Conservation (phyloP, 2,329 filamentous ascomycete species). For the Nannizziopsis arthrosporioides region DNA sequence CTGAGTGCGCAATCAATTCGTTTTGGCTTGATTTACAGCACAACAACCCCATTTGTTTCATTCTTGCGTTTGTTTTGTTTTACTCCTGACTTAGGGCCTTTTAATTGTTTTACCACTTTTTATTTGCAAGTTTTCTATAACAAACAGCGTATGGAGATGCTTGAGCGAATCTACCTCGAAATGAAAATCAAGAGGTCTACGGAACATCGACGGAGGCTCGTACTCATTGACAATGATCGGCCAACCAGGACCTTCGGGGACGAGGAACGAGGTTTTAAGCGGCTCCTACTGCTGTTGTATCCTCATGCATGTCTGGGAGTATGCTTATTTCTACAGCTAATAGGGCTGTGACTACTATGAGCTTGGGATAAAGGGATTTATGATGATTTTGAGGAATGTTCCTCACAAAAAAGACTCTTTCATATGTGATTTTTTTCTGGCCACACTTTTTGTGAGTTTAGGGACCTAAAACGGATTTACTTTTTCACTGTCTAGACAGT, state of each 20-base stretch:
- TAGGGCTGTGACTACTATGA: no score
- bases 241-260: no score
- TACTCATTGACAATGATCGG: no score
- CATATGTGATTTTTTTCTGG: not conserved
- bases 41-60: not conserved
- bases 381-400: not conserved
- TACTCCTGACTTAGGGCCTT: not conserved
- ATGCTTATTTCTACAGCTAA: no score
- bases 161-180: not conserved
- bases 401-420: not conserved
- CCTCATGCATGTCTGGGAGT: no score
- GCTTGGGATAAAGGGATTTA: not conserved
- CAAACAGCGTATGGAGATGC: not conserved
- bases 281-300: no score
- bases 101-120: slow-evolving; percentile 4
- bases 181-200: not conserved
- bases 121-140: not conserved
- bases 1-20: not conserved
- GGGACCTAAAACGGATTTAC: slow-evolving; percentile 5
- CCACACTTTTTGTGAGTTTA: not conserved
- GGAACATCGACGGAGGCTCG: no score
- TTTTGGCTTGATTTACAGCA: not conserved
- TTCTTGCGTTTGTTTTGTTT: not conserved
- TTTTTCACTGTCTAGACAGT: slow-evolving; percentile 1
- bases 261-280: no score